Evolutionary conservation across 2,329 filamentous ascomycete species (phyloP).

Genomic region (Helicocarpus griseus): DNA sequence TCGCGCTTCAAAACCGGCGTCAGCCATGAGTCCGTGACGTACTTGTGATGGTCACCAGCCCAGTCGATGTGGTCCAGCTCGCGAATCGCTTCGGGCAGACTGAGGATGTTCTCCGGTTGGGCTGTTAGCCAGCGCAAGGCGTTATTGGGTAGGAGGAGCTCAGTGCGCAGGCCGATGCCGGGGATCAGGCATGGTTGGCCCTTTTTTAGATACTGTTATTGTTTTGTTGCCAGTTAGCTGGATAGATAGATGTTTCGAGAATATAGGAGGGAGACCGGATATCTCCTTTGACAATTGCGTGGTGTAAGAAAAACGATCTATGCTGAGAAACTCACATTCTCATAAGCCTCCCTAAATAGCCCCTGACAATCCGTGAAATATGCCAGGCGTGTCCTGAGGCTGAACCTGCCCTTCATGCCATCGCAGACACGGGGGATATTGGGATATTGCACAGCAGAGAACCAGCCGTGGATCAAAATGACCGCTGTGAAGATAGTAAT

Average conservation of each 20-base stretch:
- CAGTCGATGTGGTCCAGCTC: neutral
- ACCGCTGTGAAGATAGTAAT: neutral
- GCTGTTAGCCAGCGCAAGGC: neutral
- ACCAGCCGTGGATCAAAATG: neutral
- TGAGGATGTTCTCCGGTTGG: neutral
- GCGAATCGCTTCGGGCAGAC: neutral
- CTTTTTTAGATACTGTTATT: neutral
- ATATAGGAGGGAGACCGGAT: neutral
- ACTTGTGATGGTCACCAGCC: neutral
- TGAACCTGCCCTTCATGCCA: neutral
- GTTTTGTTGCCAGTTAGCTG: neutral
- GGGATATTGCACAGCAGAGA: neutral
- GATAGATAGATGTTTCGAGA: neutral
- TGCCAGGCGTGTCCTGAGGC: neutral
- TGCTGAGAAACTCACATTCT: neutral
- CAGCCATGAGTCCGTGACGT: neutral
- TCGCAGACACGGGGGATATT: neutral
- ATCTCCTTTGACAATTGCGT: neutral
- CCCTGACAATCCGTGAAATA: conserved; percentile 1
- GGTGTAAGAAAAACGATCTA: neutral
- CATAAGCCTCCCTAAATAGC: neutral
- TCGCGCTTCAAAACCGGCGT: neutral
- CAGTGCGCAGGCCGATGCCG: neutral
- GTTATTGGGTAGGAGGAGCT: neutral
- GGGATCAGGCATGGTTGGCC: conserved; percentile 1